Conservation (phyloP, 306 rosid genomes). For the Biancaea sappan region DNA sequence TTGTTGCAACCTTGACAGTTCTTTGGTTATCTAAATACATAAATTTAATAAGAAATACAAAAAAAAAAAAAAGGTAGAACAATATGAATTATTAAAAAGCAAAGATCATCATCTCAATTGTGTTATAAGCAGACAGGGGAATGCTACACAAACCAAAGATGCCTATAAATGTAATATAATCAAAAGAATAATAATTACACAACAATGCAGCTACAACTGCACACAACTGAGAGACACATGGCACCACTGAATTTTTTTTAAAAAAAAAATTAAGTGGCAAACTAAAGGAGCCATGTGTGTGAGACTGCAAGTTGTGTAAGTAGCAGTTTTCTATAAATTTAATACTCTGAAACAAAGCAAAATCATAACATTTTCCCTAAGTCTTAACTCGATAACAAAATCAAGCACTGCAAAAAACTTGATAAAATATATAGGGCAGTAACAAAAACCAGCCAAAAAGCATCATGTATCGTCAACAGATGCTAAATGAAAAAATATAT, state of each 20-base stretch:
- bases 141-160: background rate
- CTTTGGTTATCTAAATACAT: constrained; percentile 73
- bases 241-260: background rate
- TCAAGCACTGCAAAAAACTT: background rate
- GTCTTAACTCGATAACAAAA: constrained; percentile 16
- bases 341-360: background rate
- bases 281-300: background rate
- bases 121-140: background rate
- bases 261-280: background rate
- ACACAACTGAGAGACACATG: background rate
- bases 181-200: background rate
- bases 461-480: background rate
- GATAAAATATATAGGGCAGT: background rate
- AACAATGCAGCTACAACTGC: background rate
- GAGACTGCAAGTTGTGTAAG: background rate
- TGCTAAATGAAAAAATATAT: background rate
- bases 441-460: constrained; percentile 1
- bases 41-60: constrained; percentile 6
- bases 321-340: background rate
- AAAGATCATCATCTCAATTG: constrained; percentile 9
- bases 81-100: constrained; percentile 1
- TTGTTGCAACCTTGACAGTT: constrained; percentile 78
- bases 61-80: constrained; percentile 22
- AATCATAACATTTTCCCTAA: background rate
- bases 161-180: background rate